Conservation (phyloP, 768 basidiomycete species). For the Arthromyces matolae region DNA sequence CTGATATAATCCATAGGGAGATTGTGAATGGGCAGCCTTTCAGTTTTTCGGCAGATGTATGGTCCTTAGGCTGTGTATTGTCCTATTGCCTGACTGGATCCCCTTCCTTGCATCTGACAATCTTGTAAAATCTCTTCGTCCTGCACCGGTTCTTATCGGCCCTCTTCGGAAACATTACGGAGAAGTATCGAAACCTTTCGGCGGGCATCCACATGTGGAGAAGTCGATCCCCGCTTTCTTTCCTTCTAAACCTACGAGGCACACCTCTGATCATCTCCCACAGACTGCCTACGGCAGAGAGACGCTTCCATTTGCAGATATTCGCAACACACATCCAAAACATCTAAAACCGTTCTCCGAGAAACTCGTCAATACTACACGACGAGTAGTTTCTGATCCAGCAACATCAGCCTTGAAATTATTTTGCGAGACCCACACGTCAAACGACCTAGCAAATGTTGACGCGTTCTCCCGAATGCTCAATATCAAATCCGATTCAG, state of each 20-base stretch:
- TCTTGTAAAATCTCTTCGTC: constrained; percentile 7
- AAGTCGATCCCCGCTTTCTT: neutral
- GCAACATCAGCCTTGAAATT: constrained; percentile 1
- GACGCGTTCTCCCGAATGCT: too few species aligned
- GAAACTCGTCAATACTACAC: constrained; percentile 14
- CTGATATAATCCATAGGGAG: constrained; percentile 31
- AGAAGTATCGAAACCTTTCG: neutral
- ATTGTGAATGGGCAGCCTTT: constrained; percentile 29
- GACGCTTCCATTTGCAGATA: constrained; percentile 12
- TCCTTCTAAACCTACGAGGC: constrained; percentile 1
- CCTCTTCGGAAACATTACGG: neutral
- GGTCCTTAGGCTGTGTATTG: constrained; percentile 45
- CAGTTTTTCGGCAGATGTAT: constrained; percentile 38
- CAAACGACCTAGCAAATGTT: too few species aligned
- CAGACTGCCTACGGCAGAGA: constrained; percentile 1
- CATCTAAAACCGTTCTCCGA: too few species aligned
- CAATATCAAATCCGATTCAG: too few species aligned
- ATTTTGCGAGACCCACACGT: too few species aligned
- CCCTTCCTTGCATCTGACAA: constrained; percentile 12
- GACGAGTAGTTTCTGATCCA: constrained; percentile 33
- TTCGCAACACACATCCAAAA: constrained; percentile 21
- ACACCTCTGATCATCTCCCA: constrained; percentile 10
- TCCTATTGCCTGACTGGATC: constrained; percentile 33
- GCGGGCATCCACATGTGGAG: neutral
- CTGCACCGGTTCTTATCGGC: neutral